Evolutionary conservation across 2,329 filamentous ascomycete genomes (phyloP).

Genomic region (Talaromyces albobiverticillius): DNA sequence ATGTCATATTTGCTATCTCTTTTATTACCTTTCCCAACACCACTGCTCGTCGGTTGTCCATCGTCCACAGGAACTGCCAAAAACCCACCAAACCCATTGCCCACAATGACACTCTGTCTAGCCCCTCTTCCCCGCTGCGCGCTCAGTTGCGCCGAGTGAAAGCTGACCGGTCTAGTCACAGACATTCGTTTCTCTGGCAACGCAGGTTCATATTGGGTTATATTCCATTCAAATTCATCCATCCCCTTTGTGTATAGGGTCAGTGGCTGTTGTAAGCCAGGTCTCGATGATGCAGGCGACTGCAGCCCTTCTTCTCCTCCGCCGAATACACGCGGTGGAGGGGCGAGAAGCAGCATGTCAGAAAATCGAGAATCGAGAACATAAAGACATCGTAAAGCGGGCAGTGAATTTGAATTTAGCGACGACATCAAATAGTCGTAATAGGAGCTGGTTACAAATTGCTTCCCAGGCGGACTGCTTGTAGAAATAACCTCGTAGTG

Average conservation of each 20-base stretch:
- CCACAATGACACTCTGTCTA: slow-evolving; percentile 61
- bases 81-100: slow-evolving; percentile 66
- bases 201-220: slow-evolving; percentile 57
- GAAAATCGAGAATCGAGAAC: slow-evolving; percentile 83
- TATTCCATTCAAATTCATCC: slow-evolving; percentile 66
- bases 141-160: slow-evolving; percentile 46
- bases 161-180: slow-evolving; percentile 45
- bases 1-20: slow-evolving; percentile 36
- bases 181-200: slow-evolving; percentile 33
- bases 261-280: slow-evolving; percentile 54
- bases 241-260: slow-evolving; percentile 66
- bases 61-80: slow-evolving; percentile 60
- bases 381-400: slow-evolving; percentile 72
- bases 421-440: slow-evolving; percentile 85
- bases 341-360: slow-evolving; percentile 71
- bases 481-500: slow-evolving; percentile 74
- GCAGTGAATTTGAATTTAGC: slow-evolving; percentile 71
- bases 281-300: slow-evolving; percentile 13
- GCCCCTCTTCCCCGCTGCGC: slow-evolving; percentile 60
- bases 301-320: slow-evolving; percentile 29
- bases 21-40: slow-evolving; percentile 24
- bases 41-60: slow-evolving; percentile 35
- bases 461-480: slow-evolving; percentile 56
- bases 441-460: slow-evolving; percentile 59
- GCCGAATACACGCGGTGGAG: slow-evolving; percentile 57